Percentiles rank a stretch among this genome's conserved stretches.
Evolutionary conservation across 1,284 basidiomycete species (phyloP).

Genomic region (Grifola frondosa): DNA sequence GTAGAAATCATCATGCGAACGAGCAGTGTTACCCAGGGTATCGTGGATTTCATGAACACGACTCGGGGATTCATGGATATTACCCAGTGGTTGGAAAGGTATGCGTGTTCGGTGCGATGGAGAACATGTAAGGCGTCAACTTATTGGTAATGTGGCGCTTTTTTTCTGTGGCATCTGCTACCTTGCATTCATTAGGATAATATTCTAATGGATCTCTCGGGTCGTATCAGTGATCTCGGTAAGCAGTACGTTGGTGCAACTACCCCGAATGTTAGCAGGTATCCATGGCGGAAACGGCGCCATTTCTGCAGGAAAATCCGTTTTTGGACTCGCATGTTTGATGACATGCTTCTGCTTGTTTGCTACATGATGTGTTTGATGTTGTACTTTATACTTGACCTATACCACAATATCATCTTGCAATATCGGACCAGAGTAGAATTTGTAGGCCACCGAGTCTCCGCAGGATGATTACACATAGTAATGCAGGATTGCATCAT

Average conservation of each 20-base stretch:
- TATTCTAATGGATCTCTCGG: conserved; percentile 30
- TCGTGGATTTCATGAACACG: conserved; percentile 40
- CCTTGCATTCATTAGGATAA: conserved; percentile 25
- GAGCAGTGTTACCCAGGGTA: conserved; percentile 37
- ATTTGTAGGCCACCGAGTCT: too few relatives aligned
- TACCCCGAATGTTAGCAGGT: conserved; percentile 23
- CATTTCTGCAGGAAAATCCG: too few relatives aligned
- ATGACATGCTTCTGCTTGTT: too few relatives aligned
- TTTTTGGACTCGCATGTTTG: background rate
- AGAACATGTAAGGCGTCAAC: conserved; percentile 33
- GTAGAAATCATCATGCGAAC: conserved; percentile 34
- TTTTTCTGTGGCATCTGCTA: conserved; percentile 1
- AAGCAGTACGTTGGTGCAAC: conserved; percentile 34
- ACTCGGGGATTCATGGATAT: conserved; percentile 42
- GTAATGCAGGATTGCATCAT: too few relatives aligned
- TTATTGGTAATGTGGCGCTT: conserved; percentile 16
- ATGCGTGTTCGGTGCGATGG: conserved; percentile 48
- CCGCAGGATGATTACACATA: too few relatives aligned
- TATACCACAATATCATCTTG: too few relatives aligned
- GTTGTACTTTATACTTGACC: too few relatives aligned
- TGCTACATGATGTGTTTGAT: too few relatives aligned
- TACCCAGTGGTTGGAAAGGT: conserved; percentile 43
- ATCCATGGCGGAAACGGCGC: conserved; percentile 21
- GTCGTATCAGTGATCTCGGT: conserved; percentile 32
- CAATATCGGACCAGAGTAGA: too few relatives aligned